phyloP scores from a whole-genome alignment of 768 basidiomycete genomes.

The Lactarius hatsudake region DNA sequence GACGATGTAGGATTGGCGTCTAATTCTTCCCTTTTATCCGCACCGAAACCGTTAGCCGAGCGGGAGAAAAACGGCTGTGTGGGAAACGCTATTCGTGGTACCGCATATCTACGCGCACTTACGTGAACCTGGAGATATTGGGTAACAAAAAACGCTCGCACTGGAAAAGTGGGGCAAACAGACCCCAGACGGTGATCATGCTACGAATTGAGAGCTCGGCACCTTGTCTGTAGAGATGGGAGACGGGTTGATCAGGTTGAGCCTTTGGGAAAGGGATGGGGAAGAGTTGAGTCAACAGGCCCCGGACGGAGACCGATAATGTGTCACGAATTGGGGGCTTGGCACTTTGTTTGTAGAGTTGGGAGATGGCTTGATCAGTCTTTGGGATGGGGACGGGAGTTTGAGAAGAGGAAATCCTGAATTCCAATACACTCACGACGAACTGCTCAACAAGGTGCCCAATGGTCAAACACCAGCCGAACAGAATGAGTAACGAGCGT shows the following conservation, averaged over 20 bases:
- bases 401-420: neutral
- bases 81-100: neutral
- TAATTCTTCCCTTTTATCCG: neutral
- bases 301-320: neutral
- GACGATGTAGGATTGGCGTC: neutral
- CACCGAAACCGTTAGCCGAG: neutral
- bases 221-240: neutral
- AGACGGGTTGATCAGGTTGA: neutral
- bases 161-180: neutral
- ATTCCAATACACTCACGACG: constrained; percentile 8
- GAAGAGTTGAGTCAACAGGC: neutral
- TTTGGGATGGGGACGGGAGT: neutral
- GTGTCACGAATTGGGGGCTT: neutral
- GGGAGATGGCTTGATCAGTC: neutral
- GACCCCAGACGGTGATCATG: neutral
- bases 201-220: neutral
- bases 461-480: constrained; percentile 5
- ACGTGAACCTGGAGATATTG: neutral
- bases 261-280: constrained; percentile 3
- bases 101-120: neutral
- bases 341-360: neutral
- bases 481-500: constrained; percentile 3
- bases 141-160: neutral
- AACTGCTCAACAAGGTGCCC: neutral
- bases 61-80: neutral